Percentiles rank a stretch among this genome's conserved stretches.
Evolutionary conservation across 257 asterid genomes (phyloP).

Genomic region (Nicotiana undulata): DNA sequence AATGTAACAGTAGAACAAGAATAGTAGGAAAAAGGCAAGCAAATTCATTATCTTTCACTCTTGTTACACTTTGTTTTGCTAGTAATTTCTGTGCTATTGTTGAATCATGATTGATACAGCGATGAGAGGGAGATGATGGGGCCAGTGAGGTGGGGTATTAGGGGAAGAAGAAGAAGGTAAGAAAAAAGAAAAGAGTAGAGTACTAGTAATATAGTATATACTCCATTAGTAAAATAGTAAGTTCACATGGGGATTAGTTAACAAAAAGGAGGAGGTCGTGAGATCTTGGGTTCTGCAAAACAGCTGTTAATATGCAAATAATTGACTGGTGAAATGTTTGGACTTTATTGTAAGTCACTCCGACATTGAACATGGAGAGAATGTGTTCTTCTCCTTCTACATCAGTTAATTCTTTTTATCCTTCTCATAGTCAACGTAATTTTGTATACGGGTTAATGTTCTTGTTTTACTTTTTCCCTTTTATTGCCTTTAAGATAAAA

Average conservation of each 20-base stretch:
- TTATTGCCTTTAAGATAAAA: neutral
- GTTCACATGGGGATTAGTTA: constrained; percentile 21
- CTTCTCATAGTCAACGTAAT: constrained; percentile 28
- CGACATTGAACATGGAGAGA: constrained; percentile 71
- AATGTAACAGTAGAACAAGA: constrained; percentile 17
- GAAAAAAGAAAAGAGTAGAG: constrained; percentile 12
- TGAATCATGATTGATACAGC: constrained; percentile 7
- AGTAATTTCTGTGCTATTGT: neutral
- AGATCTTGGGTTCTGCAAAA: constrained; percentile 62
- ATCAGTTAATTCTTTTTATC: neutral
- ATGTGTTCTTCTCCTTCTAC: constrained; percentile 38
- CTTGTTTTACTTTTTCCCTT: neutral
- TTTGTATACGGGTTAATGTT: constrained; percentile 4
- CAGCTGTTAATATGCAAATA: constrained; percentile 42
- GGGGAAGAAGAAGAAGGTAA: constrained; percentile 12
- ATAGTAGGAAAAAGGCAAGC: constrained; percentile 15
- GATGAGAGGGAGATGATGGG: constrained; percentile 18
- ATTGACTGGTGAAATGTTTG: constrained; percentile 37
- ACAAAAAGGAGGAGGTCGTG: constrained; percentile 31
- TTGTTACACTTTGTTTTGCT: neutral
- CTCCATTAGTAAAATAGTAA: constrained; percentile 3
- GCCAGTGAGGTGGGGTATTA: constrained; percentile 20
- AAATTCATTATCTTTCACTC: constrained; percentile 31
- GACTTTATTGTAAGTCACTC: constrained; percentile 40
- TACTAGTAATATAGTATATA: neutral